These are phyloP conservation scores for Mallotus japonicus DNA, from an alignment of 441 rosid species.

Conservation along the genomic window DNA sequence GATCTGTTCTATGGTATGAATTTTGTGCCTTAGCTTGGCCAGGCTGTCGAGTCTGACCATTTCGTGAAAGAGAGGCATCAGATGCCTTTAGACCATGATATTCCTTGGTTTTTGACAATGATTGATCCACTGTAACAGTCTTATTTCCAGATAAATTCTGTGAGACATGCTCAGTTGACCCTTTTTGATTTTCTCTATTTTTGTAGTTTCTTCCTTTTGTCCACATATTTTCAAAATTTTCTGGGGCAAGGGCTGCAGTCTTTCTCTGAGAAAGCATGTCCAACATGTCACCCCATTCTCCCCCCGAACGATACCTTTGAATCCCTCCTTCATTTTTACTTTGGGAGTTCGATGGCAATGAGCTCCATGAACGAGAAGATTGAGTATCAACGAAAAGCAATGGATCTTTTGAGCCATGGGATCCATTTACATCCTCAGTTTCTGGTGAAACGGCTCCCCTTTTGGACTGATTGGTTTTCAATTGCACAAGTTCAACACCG, in stretches of 20 bases:
- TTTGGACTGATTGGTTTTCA: constrained; percentile 61
- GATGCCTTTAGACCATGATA: constrained; percentile 31
- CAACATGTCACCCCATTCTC: constrained; percentile 82
- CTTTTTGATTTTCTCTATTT: constrained; percentile 56
- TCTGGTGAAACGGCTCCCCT: constrained; percentile 32
- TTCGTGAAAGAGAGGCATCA: constrained; percentile 27
- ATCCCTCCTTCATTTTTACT: constrained; percentile 46
- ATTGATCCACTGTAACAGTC: constrained; percentile 35
- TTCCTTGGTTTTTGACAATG: constrained; percentile 35
- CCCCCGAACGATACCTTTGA: constrained; percentile 49
- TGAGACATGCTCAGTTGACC: constrained; percentile 44
- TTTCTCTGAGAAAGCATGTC: constrained; percentile 84
- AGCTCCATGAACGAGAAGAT: constrained; percentile 72
- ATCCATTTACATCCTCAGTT: constrained; percentile 41
- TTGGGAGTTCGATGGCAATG: constrained; percentile 54
- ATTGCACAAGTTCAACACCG: constrained; percentile 93
- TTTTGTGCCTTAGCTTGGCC: constrained; percentile 33
- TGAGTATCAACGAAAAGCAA: constrained; percentile 84
- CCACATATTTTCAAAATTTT: constrained; percentile 97
- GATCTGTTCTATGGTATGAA: constrained; percentile 28
- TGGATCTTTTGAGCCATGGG: constrained; percentile 71
- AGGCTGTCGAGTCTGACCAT: constrained; percentile 29
- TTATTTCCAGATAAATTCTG: constrained; percentile 41
- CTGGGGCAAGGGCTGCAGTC: constrained; percentile 91
- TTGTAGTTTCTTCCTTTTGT: constrained; percentile 90